Evolutionary conservation across 140 eudicot species (phyloP).

Genomic region (Flaveria floridana): DNA sequence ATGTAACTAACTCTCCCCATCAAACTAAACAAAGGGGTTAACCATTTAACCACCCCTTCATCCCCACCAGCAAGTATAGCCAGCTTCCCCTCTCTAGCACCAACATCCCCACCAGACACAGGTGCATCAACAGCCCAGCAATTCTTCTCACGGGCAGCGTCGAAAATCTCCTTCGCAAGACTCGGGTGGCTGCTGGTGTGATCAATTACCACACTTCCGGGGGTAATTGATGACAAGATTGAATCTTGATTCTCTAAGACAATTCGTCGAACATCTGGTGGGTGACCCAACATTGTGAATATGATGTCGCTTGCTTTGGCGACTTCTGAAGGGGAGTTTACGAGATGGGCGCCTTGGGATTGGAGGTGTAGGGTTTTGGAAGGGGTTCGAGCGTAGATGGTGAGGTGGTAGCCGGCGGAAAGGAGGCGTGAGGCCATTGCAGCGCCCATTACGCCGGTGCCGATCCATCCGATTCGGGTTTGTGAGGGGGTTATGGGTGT

Average conservation of each 20-base stretch:
- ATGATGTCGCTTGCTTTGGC: constrained; percentile 54
- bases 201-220: constrained; percentile 59
- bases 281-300: constrained; percentile 94
- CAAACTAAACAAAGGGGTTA: constrained; percentile 58
- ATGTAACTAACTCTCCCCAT: constrained; percentile 60
- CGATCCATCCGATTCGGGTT: constrained; percentile 84
- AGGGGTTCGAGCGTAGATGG: constrained; percentile 75
- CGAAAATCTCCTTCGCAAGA: constrained; percentile 51
- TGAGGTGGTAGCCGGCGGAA: constrained; percentile 70
- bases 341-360: constrained; percentile 70
- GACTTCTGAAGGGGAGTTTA: constrained; percentile 50
- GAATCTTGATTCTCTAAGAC: constrained; percentile 48
- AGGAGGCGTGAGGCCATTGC: constrained; percentile 86
- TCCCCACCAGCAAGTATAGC: constrained; percentile 80
- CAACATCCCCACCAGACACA: constrained; percentile 79
- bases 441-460: constrained; percentile 83
- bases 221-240: constrained; percentile 42
- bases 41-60: constrained; percentile 56
- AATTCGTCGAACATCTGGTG: constrained; percentile 70
- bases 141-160: constrained; percentile 41
- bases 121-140: constrained; percentile 84
- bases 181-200: constrained; percentile 84
- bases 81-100: constrained; percentile 70
- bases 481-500: constrained; percentile 49
- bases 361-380: constrained; percentile 61